phyloP scores from a whole-genome alignment of 192 early-diverging fungal species.

The Coemansia sp. region DNA sequence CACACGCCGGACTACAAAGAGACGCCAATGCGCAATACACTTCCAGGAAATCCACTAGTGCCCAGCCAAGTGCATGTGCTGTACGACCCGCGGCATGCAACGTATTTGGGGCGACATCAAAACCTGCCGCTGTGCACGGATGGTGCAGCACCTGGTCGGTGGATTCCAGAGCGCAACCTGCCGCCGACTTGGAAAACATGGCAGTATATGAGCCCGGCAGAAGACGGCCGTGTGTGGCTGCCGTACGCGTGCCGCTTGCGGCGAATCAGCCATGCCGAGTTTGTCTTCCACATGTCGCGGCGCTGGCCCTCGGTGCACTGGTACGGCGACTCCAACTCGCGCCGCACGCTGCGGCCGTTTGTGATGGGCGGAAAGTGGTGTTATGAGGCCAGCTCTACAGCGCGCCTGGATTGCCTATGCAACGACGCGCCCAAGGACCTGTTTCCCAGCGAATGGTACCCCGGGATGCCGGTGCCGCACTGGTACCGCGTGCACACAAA shows the following conservation, averaged over 20 bases:
- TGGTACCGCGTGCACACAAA: constrained; percentile 29
- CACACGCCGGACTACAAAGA: constrained; percentile 7
- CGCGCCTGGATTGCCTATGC: constrained; percentile 37
- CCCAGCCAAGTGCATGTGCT: constrained; percentile 2
- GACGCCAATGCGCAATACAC: constrained; percentile 1
- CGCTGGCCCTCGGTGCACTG: constrained; percentile 25
- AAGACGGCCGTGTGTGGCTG: constrained; percentile 29
- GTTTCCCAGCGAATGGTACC: constrained; percentile 36
- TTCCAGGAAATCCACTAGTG: background rate
- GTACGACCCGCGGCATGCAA: constrained; percentile 8
- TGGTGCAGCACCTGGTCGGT: constrained; percentile 15
- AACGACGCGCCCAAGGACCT: constrained; percentile 42
- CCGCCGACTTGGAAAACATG: constrained; percentile 4
- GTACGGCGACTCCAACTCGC: constrained; percentile 46
- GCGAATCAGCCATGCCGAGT: constrained; percentile 26
- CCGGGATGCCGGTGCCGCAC: constrained; percentile 24
- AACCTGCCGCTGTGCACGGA: constrained; percentile 18
- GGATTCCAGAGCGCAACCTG: constrained; percentile 27
- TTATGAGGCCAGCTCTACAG: constrained; percentile 2
- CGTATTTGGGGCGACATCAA: constrained; percentile 23
- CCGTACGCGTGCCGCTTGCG: constrained; percentile 38
- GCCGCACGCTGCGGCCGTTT: constrained; percentile 28
- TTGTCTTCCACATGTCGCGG: constrained; percentile 25
- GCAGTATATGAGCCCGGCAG: constrained; percentile 20
- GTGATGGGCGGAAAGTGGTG: constrained; percentile 33